Evolutionary conservation across 371 early-diverging fungal genomes (phyloP), one percentile per base, ranked within the genome.

Genomic region (Mortierella sp.): DNA sequence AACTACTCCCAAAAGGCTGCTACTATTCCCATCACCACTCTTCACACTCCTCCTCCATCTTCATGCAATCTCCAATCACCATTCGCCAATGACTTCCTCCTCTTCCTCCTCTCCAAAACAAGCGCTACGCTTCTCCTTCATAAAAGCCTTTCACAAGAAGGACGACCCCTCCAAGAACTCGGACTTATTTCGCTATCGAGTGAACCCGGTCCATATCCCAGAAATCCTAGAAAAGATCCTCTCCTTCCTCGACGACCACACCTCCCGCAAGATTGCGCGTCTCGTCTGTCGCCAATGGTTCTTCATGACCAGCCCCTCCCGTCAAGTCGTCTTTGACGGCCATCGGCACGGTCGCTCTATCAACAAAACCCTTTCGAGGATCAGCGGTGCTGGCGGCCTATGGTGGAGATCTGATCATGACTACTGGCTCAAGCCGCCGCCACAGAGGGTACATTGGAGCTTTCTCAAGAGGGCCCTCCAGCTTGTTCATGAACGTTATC

Each of bases 231-330:
- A 72, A n/a, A 46, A 11, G 6, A 51, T 72, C 37, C 51, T 72
- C 37, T 72, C 72, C 14, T 72, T 51, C 50, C 50, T 72, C 46
- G 72, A 72, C 51, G 51, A 72, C 48, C 51, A 72, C 13, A 72
- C 72, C n/a, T 51, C 53, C 51, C 53, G 72, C 72, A 72, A 37
- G 37, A 51, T 34, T 14, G 28, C 51, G 2, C 34, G 72, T 4
- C 53, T 72, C 5, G 72, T 72, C 51, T 72, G 51, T 34, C 72
- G 53, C 21, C 72, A 72, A 51, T 72, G 72, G 72, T 50, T 72
- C n/a, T 51, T 72, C 37, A 11, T 72, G 6, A 51, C 72, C 37
- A 72, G 51, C n/a, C 72, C 51, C 24, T 51, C 37, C 10, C 72
- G 53, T n/a, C 51, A 51, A 24, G 51, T 72, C 1, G 72, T 72